Base-by-base conservation (phyloP, 257 asterid genomes). In the Solanum pimpinellifolium region DNA sequence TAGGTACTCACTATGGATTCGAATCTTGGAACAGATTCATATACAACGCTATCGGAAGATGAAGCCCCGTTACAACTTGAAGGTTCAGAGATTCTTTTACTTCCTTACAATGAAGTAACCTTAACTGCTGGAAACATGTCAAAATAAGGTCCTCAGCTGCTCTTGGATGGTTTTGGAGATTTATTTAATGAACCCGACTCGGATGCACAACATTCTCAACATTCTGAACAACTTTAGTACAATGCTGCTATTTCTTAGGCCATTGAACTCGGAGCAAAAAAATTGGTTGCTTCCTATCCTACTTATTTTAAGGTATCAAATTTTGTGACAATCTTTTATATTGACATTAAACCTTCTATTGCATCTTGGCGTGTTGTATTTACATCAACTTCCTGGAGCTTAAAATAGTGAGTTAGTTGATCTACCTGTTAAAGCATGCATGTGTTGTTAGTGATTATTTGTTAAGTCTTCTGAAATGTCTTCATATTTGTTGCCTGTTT, bases 1-100 rank as follows among this genome's bases (percentile, higher is more conserved):
- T 44, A 44, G 49, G 88, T 83, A 46, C 73, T 80, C 86, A 23
- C 77, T 16, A 47, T 85, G 47, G 92, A 91, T 86, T 59, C 92
- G 80, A 87, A 82, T 87, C 73, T 86, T 87, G 93, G 87, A 46
- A 85, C 60, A 10, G 78, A 85, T 76, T 83, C 86, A 73, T 90
- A 91, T n/a, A 89, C 86, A 60, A 93, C 35, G 23, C 37, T 31
- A 11, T 80, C 83, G 83, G 92, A 92, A 47, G 89, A 86, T 68
- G 95, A 91, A 52, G n/a, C 10, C 62, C 4, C 10, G 23, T 52
- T 16, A 3, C 62, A 18, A 52, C 62, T 52, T 52, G 62, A 52
- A 52, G n/a, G 18, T 52, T 18, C 4, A 8, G 62, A 52, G 62
- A 52, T 18, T 52, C 62, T 52, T 52, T 52, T 52, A 18, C 62